Evolutionary conservation across 148 eudicot genomes (phyloP).

Genomic region (Cornus controversa): DNA sequence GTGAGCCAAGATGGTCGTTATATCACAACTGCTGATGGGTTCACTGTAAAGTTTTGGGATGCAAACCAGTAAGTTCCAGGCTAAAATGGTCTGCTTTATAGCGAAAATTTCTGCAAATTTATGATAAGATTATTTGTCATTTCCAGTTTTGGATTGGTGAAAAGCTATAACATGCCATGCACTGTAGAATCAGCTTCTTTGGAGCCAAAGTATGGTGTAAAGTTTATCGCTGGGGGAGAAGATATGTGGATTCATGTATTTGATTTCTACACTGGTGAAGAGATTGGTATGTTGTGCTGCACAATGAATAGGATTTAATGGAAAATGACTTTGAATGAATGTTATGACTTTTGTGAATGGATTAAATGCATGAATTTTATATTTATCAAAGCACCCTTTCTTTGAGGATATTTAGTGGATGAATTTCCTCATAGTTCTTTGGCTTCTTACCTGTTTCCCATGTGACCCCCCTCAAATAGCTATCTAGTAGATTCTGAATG

Average conservation of each 20-base stretch:
- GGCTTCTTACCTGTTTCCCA: no score
- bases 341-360: neutral
- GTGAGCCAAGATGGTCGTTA: conserved; percentile 88
- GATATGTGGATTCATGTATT: conserved; percentile 86
- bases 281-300: conserved; percentile 42
- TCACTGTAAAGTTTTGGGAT: conserved; percentile 86
- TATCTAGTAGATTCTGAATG: no score
- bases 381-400: no score
- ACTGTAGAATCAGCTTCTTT: conserved; percentile 76
- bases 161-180: conserved; percentile 81
- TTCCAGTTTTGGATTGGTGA: conserved; percentile 77
- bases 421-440: no score
- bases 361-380: neutral
- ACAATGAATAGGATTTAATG: neutral
- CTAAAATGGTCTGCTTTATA: neutral
- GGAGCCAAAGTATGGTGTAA: conserved; percentile 79
- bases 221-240: conserved; percentile 82
- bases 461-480: no score
- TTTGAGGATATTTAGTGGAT: no score
- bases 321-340: neutral
- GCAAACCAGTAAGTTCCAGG: conserved; percentile 64
- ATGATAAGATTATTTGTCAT: neutral
- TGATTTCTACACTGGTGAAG: conserved; percentile 81
- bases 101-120: neutral
- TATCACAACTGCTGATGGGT: conserved; percentile 81